Percentiles rank a stretch among this genome's conserved stretches.
phyloP scores from a whole-genome alignment of 495 filamentous ascomycete genomes.

The Aspergillus kassunensis region DNA sequence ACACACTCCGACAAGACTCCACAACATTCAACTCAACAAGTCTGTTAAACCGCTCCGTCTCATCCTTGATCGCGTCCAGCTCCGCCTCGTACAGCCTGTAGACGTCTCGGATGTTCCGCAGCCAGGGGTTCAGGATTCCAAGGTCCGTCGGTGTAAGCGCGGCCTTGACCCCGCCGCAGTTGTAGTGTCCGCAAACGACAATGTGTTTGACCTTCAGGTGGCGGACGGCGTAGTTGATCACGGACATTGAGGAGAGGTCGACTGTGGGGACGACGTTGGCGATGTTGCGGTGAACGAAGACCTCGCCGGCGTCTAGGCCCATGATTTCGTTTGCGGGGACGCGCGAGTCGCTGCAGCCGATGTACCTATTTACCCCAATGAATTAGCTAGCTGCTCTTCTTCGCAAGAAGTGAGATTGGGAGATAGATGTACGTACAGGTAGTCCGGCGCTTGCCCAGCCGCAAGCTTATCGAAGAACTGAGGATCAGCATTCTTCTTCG shows the following conservation, averaged over 20 bases:
- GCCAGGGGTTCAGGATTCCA: conserved; percentile 75
- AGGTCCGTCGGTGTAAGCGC: conserved; percentile 60
- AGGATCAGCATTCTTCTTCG: conserved; percentile 58
- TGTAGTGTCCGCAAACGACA: conserved; percentile 77
- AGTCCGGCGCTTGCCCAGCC: conserved; percentile 62
- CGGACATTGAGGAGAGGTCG: conserved; percentile 67
- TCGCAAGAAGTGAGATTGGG: too few relatives aligned
- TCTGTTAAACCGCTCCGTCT: conserved; percentile 42
- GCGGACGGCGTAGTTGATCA: conserved; percentile 74
- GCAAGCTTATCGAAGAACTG: conserved; percentile 65
- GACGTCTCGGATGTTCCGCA: conserved; percentile 63
- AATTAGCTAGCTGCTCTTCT: conserved; percentile 2
- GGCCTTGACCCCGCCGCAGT: conserved; percentile 71
- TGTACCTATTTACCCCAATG: conserved; percentile 37
- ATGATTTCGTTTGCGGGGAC: conserved; percentile 80
- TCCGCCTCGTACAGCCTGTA: conserved; percentile 44
- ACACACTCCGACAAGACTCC: conserved; percentile 55
- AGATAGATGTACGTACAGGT: conserved; percentile 77
- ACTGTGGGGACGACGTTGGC: conserved; percentile 74
- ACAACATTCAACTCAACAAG: conserved; percentile 66
- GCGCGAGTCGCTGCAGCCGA: conserved; percentile 82
- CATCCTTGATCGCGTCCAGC: conserved; percentile 47
- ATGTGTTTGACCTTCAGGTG: conserved; percentile 74
- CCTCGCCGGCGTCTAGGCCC: conserved; percentile 75
- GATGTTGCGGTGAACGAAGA: conserved; percentile 91